Conservation (phyloP, 169 alveolate species). For the Eimeria brunetti region DNA sequence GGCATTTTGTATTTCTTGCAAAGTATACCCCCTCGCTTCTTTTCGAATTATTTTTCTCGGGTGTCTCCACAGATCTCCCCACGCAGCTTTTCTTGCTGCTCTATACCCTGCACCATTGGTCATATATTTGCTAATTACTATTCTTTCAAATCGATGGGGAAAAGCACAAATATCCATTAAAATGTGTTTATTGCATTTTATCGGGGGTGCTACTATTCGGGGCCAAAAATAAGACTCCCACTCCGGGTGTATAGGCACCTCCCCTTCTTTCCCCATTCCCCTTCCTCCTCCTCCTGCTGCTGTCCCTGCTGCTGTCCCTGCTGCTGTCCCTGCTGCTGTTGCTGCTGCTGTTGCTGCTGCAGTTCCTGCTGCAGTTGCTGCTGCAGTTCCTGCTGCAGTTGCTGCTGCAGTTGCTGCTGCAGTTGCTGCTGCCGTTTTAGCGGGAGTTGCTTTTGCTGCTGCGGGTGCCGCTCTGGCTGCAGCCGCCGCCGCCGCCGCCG, state of each 20-base stretch:
- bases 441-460: too few relatives aligned
- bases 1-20: conserved; percentile 83
- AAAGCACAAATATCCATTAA: conserved; percentile 90
- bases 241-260: too few relatives aligned
- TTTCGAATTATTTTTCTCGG: conserved; percentile 90
- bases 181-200: conserved; percentile 90
- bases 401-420: too few relatives aligned
- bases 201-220: conserved; percentile 89
- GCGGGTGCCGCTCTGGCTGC: too few relatives aligned
- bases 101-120: conserved; percentile 87
- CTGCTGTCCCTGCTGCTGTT: too few relatives aligned
- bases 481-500: too few relatives aligned
- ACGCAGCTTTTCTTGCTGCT: conserved; percentile 88
- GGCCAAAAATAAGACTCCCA: conserved; percentile 94
- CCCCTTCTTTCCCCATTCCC: too few relatives aligned
- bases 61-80: conserved; percentile 96
- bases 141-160: conserved; percentile 82
- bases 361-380: too few relatives aligned
- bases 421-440: too few relatives aligned
- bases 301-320: too few relatives aligned
- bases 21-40: conserved; percentile 90
- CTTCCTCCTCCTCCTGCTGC: conserved; percentile 84
- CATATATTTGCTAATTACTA: conserved; percentile 84
- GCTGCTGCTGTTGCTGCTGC: too few relatives aligned
- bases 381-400: too few relatives aligned